Percentiles rank a stretch among this genome's conserved stretches.
These are phyloP conservation scores for Globisporangium megalacanthum DNA, from an alignment of 352 stramenopile species.

Conservation along the genomic window DNA sequence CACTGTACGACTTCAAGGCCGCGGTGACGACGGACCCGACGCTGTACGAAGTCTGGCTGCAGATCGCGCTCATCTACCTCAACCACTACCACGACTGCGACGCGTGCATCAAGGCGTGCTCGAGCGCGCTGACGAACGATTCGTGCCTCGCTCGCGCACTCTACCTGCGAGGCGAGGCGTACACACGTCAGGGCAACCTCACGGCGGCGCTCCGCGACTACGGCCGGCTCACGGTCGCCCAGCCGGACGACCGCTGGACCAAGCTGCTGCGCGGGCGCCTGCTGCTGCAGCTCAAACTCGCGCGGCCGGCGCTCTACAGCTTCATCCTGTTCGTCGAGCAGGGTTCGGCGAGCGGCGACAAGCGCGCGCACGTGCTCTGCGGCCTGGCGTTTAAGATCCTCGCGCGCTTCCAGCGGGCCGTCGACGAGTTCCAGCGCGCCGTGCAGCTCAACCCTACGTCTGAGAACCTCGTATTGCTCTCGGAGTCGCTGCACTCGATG, in stretches of 20 bases:
- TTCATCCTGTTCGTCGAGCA: conserved; percentile 74
- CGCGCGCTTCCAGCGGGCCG: conserved; percentile 53
- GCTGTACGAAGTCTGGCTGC: conserved; percentile 69
- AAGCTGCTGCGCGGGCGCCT: conserved; percentile 52
- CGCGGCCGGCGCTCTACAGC: conserved; percentile 57
- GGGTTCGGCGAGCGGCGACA: conserved; percentile 23
- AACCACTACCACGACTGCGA: conserved; percentile 78
- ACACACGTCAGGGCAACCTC: conserved; percentile 54
- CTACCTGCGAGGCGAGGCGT: conserved; percentile 62
- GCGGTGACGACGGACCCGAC: conserved; percentile 67
- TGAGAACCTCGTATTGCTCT: conserved; percentile 74
- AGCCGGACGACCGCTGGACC: conserved; percentile 58
- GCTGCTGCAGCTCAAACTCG: conserved; percentile 49
- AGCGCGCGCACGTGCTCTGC: conserved; percentile 43
- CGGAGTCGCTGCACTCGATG: conserved; percentile 72
- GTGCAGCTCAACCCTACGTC: conserved; percentile 53
- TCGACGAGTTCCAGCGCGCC: conserved; percentile 57
- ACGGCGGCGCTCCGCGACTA: conserved; percentile 55
- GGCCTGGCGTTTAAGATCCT: conserved; percentile 68
- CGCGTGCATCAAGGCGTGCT: conserved; percentile 58
- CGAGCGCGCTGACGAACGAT: conserved; percentile 58
- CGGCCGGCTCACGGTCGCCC: conserved; percentile 45
- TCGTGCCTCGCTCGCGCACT: conserved; percentile 50
- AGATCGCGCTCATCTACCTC: conserved; percentile 76
- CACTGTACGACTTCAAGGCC: conserved; percentile 77